Conservation (phyloP, 495 filamentous ascomycete genomes). For the Xanthoparmelia taractica region DNA sequence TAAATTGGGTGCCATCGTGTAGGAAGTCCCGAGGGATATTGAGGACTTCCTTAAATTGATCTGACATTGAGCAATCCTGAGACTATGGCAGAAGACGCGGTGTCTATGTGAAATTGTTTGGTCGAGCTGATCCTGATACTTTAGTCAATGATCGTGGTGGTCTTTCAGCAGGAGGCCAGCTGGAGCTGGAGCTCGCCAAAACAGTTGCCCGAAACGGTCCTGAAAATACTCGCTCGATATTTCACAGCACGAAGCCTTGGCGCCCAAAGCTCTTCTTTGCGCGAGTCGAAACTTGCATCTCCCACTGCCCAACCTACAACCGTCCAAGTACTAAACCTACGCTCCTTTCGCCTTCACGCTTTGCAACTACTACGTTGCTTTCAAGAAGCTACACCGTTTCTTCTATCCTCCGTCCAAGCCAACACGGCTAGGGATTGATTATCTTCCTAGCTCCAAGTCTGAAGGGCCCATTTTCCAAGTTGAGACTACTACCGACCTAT, state of each 20-base stretch:
- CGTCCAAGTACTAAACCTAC: neutral
- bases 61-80: conserved; percentile 46
- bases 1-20: conserved; percentile 71
- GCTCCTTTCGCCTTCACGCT: conserved; percentile 1
- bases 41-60: conserved; percentile 69
- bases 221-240: neutral
- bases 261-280: neutral
- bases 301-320: neutral
- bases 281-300: neutral
- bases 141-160: too few relatives aligned
- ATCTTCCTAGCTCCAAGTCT: neutral
- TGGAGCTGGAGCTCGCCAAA: conserved; percentile 2
- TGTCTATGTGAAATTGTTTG: neutral
- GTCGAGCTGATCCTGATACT: neutral
- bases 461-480: neutral
- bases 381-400: neutral
- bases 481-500: neutral
- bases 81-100: neutral
- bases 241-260: neutral
- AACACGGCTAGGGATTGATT: neutral
- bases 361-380: neutral
- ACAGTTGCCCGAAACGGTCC: neutral
- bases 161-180: too few relatives aligned
- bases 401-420: neutral
- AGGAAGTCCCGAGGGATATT: conserved; percentile 80